Evolutionary conservation across 1,284 basidiomycete genomes (phyloP).

Genomic region (Cystobasidium pallidum): DNA sequence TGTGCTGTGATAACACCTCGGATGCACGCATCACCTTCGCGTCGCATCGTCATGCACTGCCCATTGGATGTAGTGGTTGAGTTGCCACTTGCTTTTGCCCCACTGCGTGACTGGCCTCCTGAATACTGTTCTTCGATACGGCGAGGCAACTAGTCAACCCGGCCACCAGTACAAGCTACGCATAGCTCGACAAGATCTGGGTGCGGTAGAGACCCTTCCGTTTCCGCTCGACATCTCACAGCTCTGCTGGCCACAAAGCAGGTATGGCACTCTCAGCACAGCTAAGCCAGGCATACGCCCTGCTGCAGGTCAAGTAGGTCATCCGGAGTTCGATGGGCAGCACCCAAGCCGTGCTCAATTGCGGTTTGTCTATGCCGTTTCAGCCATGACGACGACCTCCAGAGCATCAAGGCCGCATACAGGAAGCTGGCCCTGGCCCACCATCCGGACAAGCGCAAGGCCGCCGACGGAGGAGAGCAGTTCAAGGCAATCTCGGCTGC

Average conservation of each 20-base stretch:
- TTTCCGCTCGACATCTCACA: no score
- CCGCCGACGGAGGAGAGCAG: conserved; percentile 61
- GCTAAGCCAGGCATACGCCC: background rate
- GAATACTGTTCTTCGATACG: no score
- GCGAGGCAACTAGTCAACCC: no score
- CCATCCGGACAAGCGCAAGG: conserved; percentile 71
- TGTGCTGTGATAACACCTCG: no score
- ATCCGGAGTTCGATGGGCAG: background rate
- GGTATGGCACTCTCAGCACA: background rate
- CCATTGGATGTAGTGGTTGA: no score
- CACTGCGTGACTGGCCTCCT: no score
- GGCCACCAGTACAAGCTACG: no score
- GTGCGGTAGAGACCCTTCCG: no score
- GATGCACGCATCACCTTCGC: no score
- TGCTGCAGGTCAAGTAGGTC: conserved; percentile 26
- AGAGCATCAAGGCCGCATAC: conserved; percentile 66
- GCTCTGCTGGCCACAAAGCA: background rate
- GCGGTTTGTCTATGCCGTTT: background rate
- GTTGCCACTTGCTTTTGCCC: no score
- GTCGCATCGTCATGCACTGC: no score
- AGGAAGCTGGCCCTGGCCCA: conserved; percentile 70
- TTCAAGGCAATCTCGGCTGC: conserved; percentile 71
- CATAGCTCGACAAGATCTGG: no score
- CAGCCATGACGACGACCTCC: conserved; percentile 17
- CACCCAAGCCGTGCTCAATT: background rate